A percentile compares a stretch with the other conserved stretches of the same genome.
phyloP scores from a whole-genome alignment of 805 yeast genomes.

The Phaffomyces thermotolerans region DNA sequence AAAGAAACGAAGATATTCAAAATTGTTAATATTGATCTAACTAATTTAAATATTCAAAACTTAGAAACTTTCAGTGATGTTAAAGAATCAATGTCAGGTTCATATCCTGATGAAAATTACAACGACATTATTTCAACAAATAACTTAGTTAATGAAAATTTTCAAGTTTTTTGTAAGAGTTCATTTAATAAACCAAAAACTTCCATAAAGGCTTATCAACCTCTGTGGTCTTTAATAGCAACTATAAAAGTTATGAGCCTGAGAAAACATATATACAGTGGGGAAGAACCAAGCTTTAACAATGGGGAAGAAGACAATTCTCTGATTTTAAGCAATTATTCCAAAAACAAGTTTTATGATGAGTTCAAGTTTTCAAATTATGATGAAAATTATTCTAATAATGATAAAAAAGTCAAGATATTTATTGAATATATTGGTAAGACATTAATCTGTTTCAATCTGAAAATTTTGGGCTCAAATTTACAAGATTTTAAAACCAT shows the following conservation, averaged over 20 bases:
- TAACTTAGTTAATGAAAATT: conserved; percentile 22
- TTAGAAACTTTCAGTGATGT: background rate
- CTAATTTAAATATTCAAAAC: conserved; percentile 2
- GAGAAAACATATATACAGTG: conserved; percentile 37
- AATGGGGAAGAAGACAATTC: conserved; percentile 10
- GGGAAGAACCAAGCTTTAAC: conserved; percentile 24
- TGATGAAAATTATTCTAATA: conserved; percentile 17
- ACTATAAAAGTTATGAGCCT: conserved; percentile 44
- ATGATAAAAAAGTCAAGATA: conserved; percentile 25
- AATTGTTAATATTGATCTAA: conserved; percentile 13
- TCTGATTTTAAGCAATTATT: conserved; percentile 18
- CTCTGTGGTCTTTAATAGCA: conserved; percentile 46
- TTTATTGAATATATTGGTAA: conserved; percentile 46
- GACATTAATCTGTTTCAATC: conserved; percentile 44
- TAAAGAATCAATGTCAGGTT: conserved; percentile 5
- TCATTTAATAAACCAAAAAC: conserved; percentile 15
- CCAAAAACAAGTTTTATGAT: conserved; percentile 15
- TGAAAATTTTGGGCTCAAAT: conserved; percentile 32
- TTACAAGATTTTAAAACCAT: conserved; percentile 31
- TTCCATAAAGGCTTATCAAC: conserved; percentile 29
- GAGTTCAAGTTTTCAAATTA: conserved; percentile 25
- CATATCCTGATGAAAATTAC: conserved; percentile 1
- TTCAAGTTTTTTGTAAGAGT: conserved; percentile 17
- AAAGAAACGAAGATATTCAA: conserved; percentile 6
- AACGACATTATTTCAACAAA: conserved; percentile 13